Conservation (phyloP, 768 basidiomycete genomes). For the Amanita brunnescens region DNA sequence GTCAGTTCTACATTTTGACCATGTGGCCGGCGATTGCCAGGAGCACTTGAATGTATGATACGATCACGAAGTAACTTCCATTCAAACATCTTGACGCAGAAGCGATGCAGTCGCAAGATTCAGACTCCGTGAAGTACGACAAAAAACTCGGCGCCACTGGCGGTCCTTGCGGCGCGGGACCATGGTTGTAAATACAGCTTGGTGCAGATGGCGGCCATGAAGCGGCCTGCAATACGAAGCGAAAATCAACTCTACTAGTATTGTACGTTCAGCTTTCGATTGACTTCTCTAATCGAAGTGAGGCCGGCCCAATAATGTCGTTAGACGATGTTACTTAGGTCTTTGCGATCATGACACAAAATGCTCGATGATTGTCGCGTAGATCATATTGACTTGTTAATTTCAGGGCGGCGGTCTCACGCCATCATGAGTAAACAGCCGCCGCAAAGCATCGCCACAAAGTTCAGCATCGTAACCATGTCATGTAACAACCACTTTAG, state of each 20-base stretch:
- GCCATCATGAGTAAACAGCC: not conserved
- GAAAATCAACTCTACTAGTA: no score
- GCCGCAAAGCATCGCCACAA: not conserved
- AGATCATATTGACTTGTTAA: no score
- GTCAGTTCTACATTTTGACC: no score
- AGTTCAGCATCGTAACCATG: not conserved
- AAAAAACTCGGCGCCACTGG: not conserved
- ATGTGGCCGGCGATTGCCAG: no score
- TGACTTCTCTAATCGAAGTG: no score
- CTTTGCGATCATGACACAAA: not conserved
- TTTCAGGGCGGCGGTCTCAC: no score
- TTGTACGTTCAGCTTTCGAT: no score
- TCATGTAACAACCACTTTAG: conserved; percentile 22
- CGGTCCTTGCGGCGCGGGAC: no score
- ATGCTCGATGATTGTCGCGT: not conserved
- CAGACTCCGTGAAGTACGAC: not conserved
- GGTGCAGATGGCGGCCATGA: no score
- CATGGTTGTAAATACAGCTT: no score
- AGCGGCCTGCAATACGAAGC: no score
- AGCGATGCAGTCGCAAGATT: not conserved
- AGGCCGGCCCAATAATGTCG: no score
- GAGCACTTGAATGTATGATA: not conserved
- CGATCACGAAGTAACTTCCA: not conserved
- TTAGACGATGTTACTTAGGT: not conserved
- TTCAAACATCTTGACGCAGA: not conserved